Base-by-base conservation (phyloP, 2,329 filamentous ascomycete species). In the Sordariomycetes sp. region DNA sequence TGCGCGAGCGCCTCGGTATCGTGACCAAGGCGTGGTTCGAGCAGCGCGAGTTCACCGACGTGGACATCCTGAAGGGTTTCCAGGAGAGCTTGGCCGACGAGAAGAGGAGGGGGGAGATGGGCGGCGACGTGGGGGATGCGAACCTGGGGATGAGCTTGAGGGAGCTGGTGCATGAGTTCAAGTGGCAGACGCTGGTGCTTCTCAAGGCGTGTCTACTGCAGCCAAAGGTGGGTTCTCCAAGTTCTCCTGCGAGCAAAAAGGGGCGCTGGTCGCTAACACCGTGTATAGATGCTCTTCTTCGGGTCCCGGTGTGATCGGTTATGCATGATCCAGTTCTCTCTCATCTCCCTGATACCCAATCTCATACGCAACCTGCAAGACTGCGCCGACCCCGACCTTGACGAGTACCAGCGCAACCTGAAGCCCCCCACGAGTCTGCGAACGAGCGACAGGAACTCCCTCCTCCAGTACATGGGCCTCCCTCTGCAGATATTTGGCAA, bases 271-370 rank as follows among this genome's bases (percentile, higher is more conserved):
- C 7, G 25, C 37, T 32, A 18, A 10, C 22, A 14, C 2, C 6
- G 35, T 20, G 20, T 20, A 43, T 56, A 96, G 92, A 97, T 97
- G 88, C 85, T 99, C 58, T 97, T 99, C 76, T 99, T 97, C 67
- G 92, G 94, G 61, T 91, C 93, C n/a, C 86, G 91, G 65, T 97
- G 94, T 72, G 94, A 99, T 72, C 83, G 89, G 63, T 76, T 99
- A 64, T 99, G 94, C 80, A 96, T 97, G 89, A 92, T 96, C 74
- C 94, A 99, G 71, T 99, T 97, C 75, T 94, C 93, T 51, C 81
- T 99, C 53, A 87, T 99, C 65, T 97, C 93, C 57, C 79, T 99
- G 67, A 95, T 99, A 75, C 94, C 94, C 53, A 91, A 92, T 60
- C 82, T 99, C 59, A 86, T 97, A 67, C 85, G 90, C 66, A 90